Conservation (phyloP, 1,139 yeast genomes). For the Suhomyces atakaporum region DNA sequence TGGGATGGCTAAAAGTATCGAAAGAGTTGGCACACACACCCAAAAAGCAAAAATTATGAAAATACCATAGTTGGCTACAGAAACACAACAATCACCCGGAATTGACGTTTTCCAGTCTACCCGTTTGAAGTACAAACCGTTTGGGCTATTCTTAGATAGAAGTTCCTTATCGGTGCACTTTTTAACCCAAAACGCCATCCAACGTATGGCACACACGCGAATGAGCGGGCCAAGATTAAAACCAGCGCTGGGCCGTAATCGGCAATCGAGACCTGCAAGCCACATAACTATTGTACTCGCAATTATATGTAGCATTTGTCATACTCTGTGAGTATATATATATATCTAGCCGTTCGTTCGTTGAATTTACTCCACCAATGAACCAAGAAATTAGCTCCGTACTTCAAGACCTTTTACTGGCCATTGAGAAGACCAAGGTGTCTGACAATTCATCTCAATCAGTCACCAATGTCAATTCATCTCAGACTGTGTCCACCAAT, state of each 20-base stretch:
- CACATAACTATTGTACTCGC: too few relatives aligned
- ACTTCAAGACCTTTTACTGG: slow-evolving; percentile 9
- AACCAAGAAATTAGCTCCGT: slow-evolving; percentile 5
- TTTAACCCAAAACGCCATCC: not conserved
- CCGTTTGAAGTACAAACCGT: too few relatives aligned
- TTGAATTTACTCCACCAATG: slow-evolving; percentile 2
- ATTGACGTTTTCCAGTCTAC: too few relatives aligned
- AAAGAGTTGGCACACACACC: too few relatives aligned
- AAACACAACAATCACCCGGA: too few relatives aligned
- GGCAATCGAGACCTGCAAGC: not conserved
- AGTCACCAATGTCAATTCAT: not conserved
- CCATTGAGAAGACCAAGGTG: slow-evolving; percentile 6
- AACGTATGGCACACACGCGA: not conserved
- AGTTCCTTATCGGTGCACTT: not conserved
- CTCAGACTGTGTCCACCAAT: not conserved
- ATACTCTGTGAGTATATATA: too few relatives aligned
- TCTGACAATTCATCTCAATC: not conserved
- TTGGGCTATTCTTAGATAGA: too few relatives aligned
- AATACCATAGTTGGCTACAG: too few relatives aligned
- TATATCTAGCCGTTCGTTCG: not conserved
- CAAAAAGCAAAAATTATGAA: too few relatives aligned
- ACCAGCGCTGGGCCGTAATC: not conserved
- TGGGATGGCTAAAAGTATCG: too few relatives aligned
- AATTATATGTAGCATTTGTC: too few relatives aligned
- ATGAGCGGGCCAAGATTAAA: too few relatives aligned